Evolutionary conservation across 1,284 basidiomycete genomes (phyloP).

Genomic region (Phellinidium pouzarii): DNA sequence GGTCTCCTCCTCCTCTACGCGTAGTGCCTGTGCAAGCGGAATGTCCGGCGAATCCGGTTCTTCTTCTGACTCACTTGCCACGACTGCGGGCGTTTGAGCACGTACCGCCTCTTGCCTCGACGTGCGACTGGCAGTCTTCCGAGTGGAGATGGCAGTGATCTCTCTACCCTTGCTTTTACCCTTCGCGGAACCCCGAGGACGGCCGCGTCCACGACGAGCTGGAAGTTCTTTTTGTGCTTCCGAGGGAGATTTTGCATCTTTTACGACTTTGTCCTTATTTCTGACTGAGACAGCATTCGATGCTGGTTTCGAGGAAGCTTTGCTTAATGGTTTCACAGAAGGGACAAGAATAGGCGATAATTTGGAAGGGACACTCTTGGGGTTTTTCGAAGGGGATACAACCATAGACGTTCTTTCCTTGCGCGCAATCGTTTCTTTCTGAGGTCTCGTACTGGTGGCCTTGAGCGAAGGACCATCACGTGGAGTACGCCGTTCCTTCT

Average conservation of each 20-base stretch:
- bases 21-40: slow-evolving; percentile 25
- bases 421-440: neutral
- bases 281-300: slow-evolving; percentile 1
- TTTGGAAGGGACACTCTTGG: too few species aligned
- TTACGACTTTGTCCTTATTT: neutral
- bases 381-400: too few species aligned
- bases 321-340: too few species aligned
- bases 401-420: too few species aligned
- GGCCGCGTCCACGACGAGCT: neutral
- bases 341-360: too few species aligned
- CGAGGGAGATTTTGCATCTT: neutral
- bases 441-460: neutral
- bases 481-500: neutral
- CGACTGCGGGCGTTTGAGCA: neutral
- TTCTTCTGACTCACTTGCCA: neutral
- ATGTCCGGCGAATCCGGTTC: slow-evolving; percentile 15
- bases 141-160: neutral
- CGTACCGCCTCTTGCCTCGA: neutral
- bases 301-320: slow-evolving; percentile 1
- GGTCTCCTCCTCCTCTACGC: slow-evolving; percentile 36
- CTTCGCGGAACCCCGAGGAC: neutral
- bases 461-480: neutral
- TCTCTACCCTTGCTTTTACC: neutral
- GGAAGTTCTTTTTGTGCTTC: neutral
- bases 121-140: neutral